These are phyloP conservation scores for Tetradesmus lagerheimii DNA, from an alignment of 139 green algal species.

Conservation along the genomic window DNA sequence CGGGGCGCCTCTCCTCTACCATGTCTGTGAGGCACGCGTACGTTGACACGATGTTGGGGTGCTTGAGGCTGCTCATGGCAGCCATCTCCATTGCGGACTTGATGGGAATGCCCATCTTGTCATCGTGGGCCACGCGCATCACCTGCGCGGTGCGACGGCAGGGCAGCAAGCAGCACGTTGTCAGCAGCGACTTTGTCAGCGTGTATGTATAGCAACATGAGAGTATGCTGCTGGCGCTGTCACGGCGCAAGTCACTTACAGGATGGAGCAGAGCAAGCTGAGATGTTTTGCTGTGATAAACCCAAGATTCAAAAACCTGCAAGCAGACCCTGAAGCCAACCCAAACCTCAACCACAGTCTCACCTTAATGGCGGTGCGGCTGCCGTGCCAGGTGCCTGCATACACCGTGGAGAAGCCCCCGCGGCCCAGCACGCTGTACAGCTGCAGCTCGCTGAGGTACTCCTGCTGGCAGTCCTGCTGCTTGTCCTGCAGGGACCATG, in stretches of 20 bases:
- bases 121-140: not conserved
- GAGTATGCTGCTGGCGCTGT: too few relatives aligned
- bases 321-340: too few relatives aligned
- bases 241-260: too few relatives aligned
- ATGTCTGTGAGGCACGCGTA: slow-evolving; percentile 43
- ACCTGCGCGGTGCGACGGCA: not conserved
- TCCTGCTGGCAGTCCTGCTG: not conserved
- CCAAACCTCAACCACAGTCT: too few relatives aligned
- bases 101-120: slow-evolving; percentile 25
- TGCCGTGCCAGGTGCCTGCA: slow-evolving; percentile 23
- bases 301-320: too few relatives aligned
- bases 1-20: not conserved
- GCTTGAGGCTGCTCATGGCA: slow-evolving; percentile 5
- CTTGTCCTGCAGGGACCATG: slow-evolving; percentile 1
- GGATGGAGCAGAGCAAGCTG: too few relatives aligned
- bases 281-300: too few relatives aligned
- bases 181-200: not conserved
- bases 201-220: too few relatives aligned
- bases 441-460: slow-evolving; percentile 7
- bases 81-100: slow-evolving; percentile 41
- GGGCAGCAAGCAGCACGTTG: not conserved
- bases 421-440: slow-evolving; percentile 20
- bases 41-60: slow-evolving; percentile 33
- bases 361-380: slow-evolving; percentile 17
- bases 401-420: slow-evolving; percentile 30